Conservation (phyloP, 371 early-diverging fungal genomes). For the Dichotomocladium elegans region DNA sequence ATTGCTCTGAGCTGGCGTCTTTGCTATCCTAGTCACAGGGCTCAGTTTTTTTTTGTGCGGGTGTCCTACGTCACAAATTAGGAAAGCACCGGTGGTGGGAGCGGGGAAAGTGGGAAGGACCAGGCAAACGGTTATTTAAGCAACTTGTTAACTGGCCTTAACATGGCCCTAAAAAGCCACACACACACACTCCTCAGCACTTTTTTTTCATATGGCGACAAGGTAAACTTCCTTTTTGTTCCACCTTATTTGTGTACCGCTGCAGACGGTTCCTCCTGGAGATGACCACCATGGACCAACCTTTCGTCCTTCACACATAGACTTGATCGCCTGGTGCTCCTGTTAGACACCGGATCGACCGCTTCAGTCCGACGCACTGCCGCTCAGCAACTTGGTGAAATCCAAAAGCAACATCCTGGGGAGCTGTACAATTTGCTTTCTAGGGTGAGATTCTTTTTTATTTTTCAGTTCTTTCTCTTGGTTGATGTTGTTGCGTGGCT, state of each 20-base stretch:
- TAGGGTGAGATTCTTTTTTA: conserved; percentile 64
- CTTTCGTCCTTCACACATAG: conserved; percentile 33
- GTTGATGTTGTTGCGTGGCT: not conserved
- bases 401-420: conserved; percentile 91
- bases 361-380: conserved; percentile 85
- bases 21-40: too few relatives aligned
- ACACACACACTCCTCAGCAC: not conserved
- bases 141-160: too few relatives aligned
- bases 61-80: too few relatives aligned
- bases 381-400: conserved; percentile 92
- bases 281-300: not conserved
- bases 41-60: too few relatives aligned
- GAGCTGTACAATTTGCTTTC: conserved; percentile 86
- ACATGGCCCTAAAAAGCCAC: conserved; percentile 1
- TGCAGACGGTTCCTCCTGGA: too few relatives aligned
- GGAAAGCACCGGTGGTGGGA: too few relatives aligned
- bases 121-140: too few relatives aligned
- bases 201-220: conserved; percentile 27
- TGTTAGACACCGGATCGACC: conserved; percentile 93
- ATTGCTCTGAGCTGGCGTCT: too few relatives aligned
- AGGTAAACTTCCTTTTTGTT: conserved; percentile 16
- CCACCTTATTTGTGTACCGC: not conserved
- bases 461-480: too few relatives aligned
- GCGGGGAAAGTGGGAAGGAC: too few relatives aligned
- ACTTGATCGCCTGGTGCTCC: conserved; percentile 89